Evolutionary conservation across 2,329 filamentous ascomycete genomes (phyloP).

Genomic region (Cadophora gregata): DNA sequence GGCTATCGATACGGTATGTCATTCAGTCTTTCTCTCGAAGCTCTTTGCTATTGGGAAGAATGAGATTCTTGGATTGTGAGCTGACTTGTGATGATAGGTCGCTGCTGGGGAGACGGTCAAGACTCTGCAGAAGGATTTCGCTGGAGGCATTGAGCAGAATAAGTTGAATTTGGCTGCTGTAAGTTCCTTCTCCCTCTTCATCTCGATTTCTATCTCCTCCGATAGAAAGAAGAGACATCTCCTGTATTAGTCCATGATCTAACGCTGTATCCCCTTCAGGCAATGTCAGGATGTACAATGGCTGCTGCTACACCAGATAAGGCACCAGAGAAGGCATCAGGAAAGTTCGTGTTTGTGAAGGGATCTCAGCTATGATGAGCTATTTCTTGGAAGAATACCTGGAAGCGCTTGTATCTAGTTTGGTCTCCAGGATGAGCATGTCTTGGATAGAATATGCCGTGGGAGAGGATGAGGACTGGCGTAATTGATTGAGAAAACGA

Average conservation of each 20-base stretch:
- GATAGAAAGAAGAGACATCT: too few relatives aligned
- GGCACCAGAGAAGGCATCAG: too few relatives aligned
- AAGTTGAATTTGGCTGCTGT: conserved; percentile 36
- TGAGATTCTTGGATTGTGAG: too few relatives aligned
- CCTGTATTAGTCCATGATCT: too few relatives aligned
- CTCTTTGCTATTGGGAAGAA: too few relatives aligned
- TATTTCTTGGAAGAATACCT: too few relatives aligned
- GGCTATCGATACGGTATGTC: conserved; percentile 10
- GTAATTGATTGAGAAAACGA: neutral
- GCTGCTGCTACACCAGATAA: neutral
- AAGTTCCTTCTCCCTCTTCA: neutral
- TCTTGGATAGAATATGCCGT: too few relatives aligned
- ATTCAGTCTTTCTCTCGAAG: too few relatives aligned
- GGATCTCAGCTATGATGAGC: neutral
- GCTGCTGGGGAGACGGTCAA: conserved; percentile 29
- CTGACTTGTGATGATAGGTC: neutral
- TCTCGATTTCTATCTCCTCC: neutral
- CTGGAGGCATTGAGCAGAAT: conserved; percentile 35
- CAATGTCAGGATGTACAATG: neutral
- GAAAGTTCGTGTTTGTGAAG: neutral
- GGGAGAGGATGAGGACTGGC: neutral
- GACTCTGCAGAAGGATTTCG: conserved; percentile 33
- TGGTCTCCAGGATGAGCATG: too few relatives aligned
- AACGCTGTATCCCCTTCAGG: neutral
- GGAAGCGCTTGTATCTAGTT: too few relatives aligned